phyloP scores from a whole-genome alignment of 352 stramenopile species.

The Blastocystis sp. region DNA sequence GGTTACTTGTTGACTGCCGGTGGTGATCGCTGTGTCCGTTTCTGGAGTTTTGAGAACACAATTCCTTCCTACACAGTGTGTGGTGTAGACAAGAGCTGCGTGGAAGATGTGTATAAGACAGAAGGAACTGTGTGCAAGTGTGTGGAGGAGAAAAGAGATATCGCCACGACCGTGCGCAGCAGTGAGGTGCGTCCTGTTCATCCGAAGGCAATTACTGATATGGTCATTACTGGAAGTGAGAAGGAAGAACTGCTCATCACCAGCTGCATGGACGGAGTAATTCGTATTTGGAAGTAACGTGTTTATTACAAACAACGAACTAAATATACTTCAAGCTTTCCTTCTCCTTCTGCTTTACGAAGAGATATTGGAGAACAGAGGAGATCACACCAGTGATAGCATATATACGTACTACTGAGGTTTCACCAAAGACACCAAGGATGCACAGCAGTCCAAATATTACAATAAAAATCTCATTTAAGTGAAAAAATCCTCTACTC shows the following conservation, averaged over 20 bases:
- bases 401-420: neutral
- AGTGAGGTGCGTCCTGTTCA: constrained; percentile 20
- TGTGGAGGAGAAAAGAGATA: neutral
- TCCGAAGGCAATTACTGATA: constrained; percentile 25
- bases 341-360: neutral
- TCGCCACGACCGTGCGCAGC: neutral
- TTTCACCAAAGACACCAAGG: neutral
- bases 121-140: neutral
- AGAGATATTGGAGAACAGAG: neutral
- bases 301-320: neutral
- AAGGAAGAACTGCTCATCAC: constrained; percentile 36
- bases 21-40: constrained; percentile 40
- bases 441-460: constrained; percentile 51
- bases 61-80: constrained; percentile 5
- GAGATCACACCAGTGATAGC: neutral
- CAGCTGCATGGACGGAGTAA: constrained; percentile 37
- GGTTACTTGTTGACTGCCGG: constrained; percentile 27
- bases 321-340: constrained; percentile 61
- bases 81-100: neutral
- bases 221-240: neutral
- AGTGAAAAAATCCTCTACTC: constrained; percentile 10
- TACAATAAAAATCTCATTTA: constrained; percentile 1
- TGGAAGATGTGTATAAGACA: neutral
- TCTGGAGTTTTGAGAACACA: constrained; percentile 35
- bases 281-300: constrained; percentile 42